Evolutionary conservation across 768 basidiomycete species (phyloP), one percentile per base, ranked within the genome.

Genomic region (Calocybe gangraenosa): DNA sequence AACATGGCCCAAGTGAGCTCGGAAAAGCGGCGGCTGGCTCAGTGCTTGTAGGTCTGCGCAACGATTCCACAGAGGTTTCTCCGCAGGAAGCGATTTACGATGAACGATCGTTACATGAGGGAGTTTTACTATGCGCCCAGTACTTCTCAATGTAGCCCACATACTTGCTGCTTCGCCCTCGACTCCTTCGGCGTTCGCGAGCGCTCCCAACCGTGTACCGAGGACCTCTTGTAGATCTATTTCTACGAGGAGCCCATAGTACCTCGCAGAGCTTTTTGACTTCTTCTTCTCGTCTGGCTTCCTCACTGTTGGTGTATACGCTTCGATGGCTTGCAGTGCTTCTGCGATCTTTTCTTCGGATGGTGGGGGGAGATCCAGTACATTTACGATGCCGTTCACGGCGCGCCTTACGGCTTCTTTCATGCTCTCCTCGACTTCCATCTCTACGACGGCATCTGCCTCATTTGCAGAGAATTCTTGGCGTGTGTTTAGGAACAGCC

Each of bases 81-180:
- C 57, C 36, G 32, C 51, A 17, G 56, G 58, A 42, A 67, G 45
- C n/a, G 63, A 47, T 17, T 81, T 82, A 51, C 62, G 60, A 63
- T 99, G 96, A 22, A 85, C 84, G 48, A 98, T 68, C 1, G 95
- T 98, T 45, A 96, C 73, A 64, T 98, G 96, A 1, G 94, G 92
- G 3, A 74, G 65, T 32, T 61, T 52, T 13, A 76, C 59, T 11
- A 95, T 62, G 19, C 87, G 71, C 3, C 67, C 57, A 0, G 63
- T 62, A 7, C 40, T 33, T 44, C 73, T 67, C 22, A 94, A 57
- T 7, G 54, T 40, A 0, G 61, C 54, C 75, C 80, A 87, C 47
- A 89, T 73, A 66, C 66, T 1, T 51, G 48, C 17, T 56, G 46
- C 20, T 63, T 58, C 17, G 59, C 56, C 22, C 64, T 71, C 42